Percentiles rank a stretch among this genome's conserved stretches.
Evolutionary conservation across 2,329 filamentous ascomycete genomes (phyloP).

Genomic region (Davidsoniella australis): DNA sequence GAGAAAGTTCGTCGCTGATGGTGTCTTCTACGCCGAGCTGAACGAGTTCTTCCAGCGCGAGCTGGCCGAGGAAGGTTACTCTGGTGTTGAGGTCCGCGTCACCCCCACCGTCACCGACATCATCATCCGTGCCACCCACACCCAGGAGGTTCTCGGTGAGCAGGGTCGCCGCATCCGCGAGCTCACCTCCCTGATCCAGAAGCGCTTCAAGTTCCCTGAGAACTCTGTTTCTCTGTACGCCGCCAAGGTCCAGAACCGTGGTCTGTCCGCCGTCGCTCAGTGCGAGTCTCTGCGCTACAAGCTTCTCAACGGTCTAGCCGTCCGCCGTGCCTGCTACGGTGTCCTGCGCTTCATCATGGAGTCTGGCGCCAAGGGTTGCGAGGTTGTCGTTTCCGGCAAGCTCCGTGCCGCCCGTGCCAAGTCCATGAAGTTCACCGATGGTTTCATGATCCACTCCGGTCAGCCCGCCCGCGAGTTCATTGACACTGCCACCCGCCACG

Average conservation of each 20-base stretch:
- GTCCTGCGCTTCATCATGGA: slow-evolving; percentile 99
- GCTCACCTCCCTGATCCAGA: slow-evolving; percentile 99
- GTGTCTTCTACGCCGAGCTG: slow-evolving; percentile 99
- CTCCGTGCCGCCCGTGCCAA: slow-evolving; percentile 97
- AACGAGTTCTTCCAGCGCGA: slow-evolving; percentile 99
- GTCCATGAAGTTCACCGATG: slow-evolving; percentile 99
- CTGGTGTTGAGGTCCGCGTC: slow-evolving; percentile 98
- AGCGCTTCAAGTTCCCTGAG: slow-evolving; percentile 99
- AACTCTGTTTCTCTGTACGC: slow-evolving; percentile 99
- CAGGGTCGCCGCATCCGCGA: slow-evolving; percentile 99
- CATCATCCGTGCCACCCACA: slow-evolving; percentile 99
- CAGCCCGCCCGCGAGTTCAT: slow-evolving; percentile 99
- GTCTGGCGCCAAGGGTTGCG: slow-evolving; percentile 97
- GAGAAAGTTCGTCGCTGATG: slow-evolving; percentile 91
- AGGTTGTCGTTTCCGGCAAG: slow-evolving; percentile 99
- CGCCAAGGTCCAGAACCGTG: slow-evolving; percentile 99
- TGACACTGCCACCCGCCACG: slow-evolving; percentile 94
- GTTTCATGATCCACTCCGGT: slow-evolving; percentile 99
- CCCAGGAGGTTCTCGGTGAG: slow-evolving; percentile 99
- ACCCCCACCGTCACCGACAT: slow-evolving; percentile 99
- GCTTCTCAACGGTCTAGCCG: slow-evolving; percentile 97
- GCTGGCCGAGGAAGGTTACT: slow-evolving; percentile 99
- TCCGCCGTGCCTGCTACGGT: slow-evolving; percentile 98
- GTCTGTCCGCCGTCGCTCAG: slow-evolving; percentile 98
- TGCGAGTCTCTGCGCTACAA: slow-evolving; percentile 99